phyloP scores from a whole-genome alignment of 177 flowering plant species.

The Vitis hybrid region DNA sequence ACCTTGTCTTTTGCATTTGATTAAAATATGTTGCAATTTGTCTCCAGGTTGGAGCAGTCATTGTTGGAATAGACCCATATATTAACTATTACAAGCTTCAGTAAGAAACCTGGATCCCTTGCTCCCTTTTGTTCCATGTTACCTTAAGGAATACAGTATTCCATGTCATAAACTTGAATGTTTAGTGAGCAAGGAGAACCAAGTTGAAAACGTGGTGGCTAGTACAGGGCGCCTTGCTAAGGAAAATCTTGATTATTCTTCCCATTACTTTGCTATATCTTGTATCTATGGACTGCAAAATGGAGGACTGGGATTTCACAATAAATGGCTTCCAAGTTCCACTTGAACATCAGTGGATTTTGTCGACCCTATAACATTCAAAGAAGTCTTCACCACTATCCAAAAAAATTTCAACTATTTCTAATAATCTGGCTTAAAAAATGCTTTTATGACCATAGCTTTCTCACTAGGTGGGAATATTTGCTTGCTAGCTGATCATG shows the following conservation, averaged over 20 bases:
- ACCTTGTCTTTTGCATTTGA: neutral
- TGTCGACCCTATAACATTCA: neutral
- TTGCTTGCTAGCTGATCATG: too few species aligned
- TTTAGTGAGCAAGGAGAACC: neutral
- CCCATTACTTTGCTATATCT: neutral
- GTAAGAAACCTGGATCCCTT: constrained; percentile 43
- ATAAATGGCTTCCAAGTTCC: neutral
- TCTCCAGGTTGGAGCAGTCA: constrained; percentile 96
- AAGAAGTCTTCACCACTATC: neutral
- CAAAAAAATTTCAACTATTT: neutral
- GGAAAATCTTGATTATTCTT: neutral
- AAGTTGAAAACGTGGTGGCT: neutral
- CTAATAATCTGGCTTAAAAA: neutral
- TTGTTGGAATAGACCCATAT: constrained; percentile 84
- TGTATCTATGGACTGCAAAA: neutral
- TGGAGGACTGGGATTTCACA: neutral
- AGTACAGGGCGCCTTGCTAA: neutral
- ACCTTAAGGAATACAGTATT: neutral
- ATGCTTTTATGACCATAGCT: neutral
- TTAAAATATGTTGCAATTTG: constrained; percentile 5
- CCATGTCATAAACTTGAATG: neutral
- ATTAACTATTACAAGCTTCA: constrained; percentile 94
- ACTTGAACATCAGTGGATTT: neutral
- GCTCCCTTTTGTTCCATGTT: neutral
- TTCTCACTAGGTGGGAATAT: too few species aligned